phyloP scores from a whole-genome alignment of 129 eudicot species.

The Chrysanthemum makinoi region DNA sequence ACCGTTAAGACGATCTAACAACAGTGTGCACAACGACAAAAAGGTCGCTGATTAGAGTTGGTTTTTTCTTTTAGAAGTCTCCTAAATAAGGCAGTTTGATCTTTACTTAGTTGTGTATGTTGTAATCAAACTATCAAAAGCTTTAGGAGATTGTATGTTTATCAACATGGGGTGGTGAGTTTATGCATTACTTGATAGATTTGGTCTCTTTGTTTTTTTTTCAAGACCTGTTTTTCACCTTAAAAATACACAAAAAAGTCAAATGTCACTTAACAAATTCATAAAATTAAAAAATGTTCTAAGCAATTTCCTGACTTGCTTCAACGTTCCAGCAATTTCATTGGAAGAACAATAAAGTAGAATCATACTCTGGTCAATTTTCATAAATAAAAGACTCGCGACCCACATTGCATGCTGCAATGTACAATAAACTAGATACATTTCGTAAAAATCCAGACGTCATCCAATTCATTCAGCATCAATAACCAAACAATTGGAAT shows the following conservation, averaged over 20 bases:
- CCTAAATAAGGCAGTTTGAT: slow-evolving; percentile 26
- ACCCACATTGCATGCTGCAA: not conserved
- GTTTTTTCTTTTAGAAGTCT: slow-evolving; percentile 9
- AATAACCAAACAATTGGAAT: not conserved
- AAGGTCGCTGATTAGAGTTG: slow-evolving; percentile 22
- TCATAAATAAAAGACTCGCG: too few species aligned
- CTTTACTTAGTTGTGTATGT: slow-evolving; percentile 34
- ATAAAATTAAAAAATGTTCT: too few species aligned
- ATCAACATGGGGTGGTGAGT: not conserved
- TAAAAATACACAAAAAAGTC: not conserved
- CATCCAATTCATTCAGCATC: not conserved
- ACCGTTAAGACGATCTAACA: slow-evolving; percentile 29
- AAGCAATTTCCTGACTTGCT: not conserved
- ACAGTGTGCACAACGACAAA: slow-evolving; percentile 30
- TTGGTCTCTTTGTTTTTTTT: not conserved
- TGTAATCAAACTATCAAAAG: slow-evolving; percentile 34
- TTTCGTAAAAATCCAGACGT: not conserved
- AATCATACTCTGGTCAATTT: not conserved
- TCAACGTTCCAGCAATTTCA: not conserved
- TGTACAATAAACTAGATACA: not conserved
- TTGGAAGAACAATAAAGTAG: not conserved
- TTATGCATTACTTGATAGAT: slow-evolving; percentile 12
- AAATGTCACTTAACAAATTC: not conserved
- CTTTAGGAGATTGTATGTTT: slow-evolving; percentile 25
- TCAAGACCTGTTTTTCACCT: too few species aligned